Base-by-base conservation (phyloP, 768 basidiomycete species). In the Hypholoma fasciculare region DNA sequence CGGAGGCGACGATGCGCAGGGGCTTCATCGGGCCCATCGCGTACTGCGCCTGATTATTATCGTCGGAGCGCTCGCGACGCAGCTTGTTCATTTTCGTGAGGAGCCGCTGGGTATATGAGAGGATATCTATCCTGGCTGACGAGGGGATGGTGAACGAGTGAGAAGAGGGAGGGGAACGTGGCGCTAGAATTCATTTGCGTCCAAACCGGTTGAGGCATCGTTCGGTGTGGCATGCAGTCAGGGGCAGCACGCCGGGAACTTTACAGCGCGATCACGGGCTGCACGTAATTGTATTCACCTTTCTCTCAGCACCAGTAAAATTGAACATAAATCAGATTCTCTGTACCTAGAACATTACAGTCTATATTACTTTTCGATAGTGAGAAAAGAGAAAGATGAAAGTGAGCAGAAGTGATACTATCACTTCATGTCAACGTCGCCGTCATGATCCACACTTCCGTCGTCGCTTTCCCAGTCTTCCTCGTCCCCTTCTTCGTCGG, bases 1-100 rank as follows among this genome's bases (percentile, higher is more conserved):
- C 92, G 12, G 87, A 86, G 2, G 89, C 89, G 40, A 94, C 82
- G 23, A 94, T 84, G 44, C 90, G 87, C 16, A 91, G 77, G n/a
- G 82, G 77, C 64, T 69, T 75, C 49, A 69, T 53, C 43, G 68
- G 67, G 38, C 62, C 44, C 19, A 54, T 61, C 58, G 61, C 60
- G 49, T 59, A 60, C 30, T 64, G 63, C 49, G 66, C 61, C 39
- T 67, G 64, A 52, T 64, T 68, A 49, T 63, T 66, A 52, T 67
- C 65, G 59, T 75, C 76, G 43, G 63, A 69, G 39, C 71, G 75
- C 53, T 80, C 79, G 61, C 78, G 78, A 53, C 81, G 78, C 63
- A 81, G 65, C 64, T 74, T 81, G 54, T 77, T 74, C 81, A 82
- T 83, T 50, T 58, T 67, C 39, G 48, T 23, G 16, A 57, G 39